Base-by-base conservation (phyloP, 164 flowering plant species). In the Macadamia integrifolia region DNA sequence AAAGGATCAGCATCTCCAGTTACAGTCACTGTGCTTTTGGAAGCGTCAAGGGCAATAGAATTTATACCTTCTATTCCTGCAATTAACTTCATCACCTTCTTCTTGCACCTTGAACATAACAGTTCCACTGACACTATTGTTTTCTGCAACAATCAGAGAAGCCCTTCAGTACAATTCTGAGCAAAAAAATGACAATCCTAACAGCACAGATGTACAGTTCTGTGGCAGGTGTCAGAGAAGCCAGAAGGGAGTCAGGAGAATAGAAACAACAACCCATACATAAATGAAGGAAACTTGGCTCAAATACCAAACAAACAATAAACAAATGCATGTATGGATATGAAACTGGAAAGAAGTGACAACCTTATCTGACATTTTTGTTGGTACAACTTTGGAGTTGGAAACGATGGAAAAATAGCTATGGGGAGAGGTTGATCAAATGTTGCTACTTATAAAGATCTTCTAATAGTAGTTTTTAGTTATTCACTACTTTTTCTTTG, bases 1-100 rank as follows among this genome's bases (percentile, higher is more conserved):
- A 74, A 78, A 30, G 87, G 87, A 73, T 86, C 90, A 7, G 84
- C 82, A 15, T 82, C 87, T 23, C 90, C 88, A 0, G 74, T 67
- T 30, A 84, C 81, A 0, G 90, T 83, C 9, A 64, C 82, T 0
- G 82, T 83, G 53, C 72, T 73, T 60, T 84, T 86, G 28, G 87
- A 62, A 0, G 84, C 66, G 80, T 84, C 90, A 3, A 84, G 84
- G 53, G 76, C 85, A 28, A 85, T 77, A 2, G 88, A 84, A 61
- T 75, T 82, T 74, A 86, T 74, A n/a, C 89, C 86, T 75, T 78
- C 89, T 18, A 84, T 53, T n/a, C 68, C 66, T 49, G 87, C 80
- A 63, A 86, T 73, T 71, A 80, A 76, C 77, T 81, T 84, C 88
- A 86, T 83, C 71, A 83, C 90, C 72, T 75, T 85, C 78, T 67